Evolutionary conservation across 257 asterid species (phyloP), one percentile per base, ranked within the genome.

Genomic region (Fraxinus excelsior): DNA sequence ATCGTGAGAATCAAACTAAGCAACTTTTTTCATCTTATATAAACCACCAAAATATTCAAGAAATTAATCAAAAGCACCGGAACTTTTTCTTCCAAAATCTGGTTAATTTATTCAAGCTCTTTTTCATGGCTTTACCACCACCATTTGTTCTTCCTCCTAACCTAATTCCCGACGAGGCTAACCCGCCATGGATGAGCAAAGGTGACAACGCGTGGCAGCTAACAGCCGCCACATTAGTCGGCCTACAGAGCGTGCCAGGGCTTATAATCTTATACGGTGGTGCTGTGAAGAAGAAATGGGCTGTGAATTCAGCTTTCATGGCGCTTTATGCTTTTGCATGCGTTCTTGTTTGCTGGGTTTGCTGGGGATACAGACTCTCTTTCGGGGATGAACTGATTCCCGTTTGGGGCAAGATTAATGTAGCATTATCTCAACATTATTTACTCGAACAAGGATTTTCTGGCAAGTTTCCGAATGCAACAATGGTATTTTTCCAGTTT

Each of bases 231-330:
- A 87, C 96, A 0, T 73, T 91, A 0, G 94, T 89, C 25, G 96
- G 94, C 0, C 74, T 88, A 7, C 96, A 90, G 74, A 90, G 91
- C 23, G 88, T 91, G 3, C 94, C 92, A 5, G 96, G 96, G 60
- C 85, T 91, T 0, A 87, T 91, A 32, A 88, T 91, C 73, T 11
- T 89, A 32, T 89, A 90, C 26, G 96, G 93, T 16, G 93, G 96
- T 0, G 92, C 93, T 0, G 96, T 90, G 4, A 90, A 90, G 78
- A 90, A 90, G 82, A 90, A 90, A 79, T 88, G 95, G 95, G 95
- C 90, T 0, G 95, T 90, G 7, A 90, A 90, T 32, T 90, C 96
- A 9, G 96, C 96, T 28, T 90, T 90, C 85, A 90, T 90, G 96
- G 96, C 87, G 0, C 40, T 90, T 28, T 90, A 90, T 10, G 94